phyloP scores from a whole-genome alignment of 2,329 filamentous ascomycete genomes.

The Aspergillus felis region DNA sequence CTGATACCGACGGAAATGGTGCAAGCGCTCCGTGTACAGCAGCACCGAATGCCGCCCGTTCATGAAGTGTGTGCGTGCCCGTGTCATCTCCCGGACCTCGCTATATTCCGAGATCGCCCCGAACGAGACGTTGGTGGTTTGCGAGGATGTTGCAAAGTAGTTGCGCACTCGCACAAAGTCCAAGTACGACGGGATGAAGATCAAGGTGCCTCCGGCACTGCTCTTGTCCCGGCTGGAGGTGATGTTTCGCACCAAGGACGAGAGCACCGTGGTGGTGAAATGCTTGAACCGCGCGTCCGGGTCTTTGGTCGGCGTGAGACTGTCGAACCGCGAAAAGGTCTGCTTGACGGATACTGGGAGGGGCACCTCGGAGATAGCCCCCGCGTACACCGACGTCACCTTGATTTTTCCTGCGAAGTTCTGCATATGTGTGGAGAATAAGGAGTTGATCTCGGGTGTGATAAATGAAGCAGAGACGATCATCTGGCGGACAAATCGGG shows the following conservation, averaged over 20 bases:
- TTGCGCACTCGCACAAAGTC: conserved; percentile 94
- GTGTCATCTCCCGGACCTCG: conserved; percentile 69
- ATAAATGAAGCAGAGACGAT: conserved; percentile 77
- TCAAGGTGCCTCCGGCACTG: conserved; percentile 65
- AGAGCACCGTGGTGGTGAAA: conserved; percentile 78
- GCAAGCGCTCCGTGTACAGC: conserved; percentile 90
- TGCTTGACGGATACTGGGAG: conserved; percentile 66
- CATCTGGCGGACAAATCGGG: conserved; percentile 78
- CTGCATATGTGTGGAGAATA: conserved; percentile 70
- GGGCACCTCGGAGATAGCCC: conserved; percentile 69
- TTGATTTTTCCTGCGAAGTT: conserved; percentile 80
- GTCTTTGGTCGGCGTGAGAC: conserved; percentile 65
- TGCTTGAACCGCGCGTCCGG: conserved; percentile 88
- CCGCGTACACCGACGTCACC: conserved; percentile 64
- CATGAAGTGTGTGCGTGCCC: conserved; percentile 83
- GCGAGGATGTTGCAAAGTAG: conserved; percentile 71
- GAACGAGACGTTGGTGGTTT: conserved; percentile 61
- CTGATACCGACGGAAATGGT: conserved; percentile 89
- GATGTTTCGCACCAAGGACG: conserved; percentile 63
- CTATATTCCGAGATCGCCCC: conserved; percentile 88
- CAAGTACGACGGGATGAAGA: conserved; percentile 90
- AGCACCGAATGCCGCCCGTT: conserved; percentile 77
- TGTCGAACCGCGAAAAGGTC: conserved; percentile 84
- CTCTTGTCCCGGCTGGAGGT: conserved; percentile 40
- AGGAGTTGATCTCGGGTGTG: conserved; percentile 79